Evolutionary conservation across 2,329 filamentous ascomycete genomes (phyloP), one percentile per base, ranked within the genome.

Genomic region (Cladosporium sp.): DNA sequence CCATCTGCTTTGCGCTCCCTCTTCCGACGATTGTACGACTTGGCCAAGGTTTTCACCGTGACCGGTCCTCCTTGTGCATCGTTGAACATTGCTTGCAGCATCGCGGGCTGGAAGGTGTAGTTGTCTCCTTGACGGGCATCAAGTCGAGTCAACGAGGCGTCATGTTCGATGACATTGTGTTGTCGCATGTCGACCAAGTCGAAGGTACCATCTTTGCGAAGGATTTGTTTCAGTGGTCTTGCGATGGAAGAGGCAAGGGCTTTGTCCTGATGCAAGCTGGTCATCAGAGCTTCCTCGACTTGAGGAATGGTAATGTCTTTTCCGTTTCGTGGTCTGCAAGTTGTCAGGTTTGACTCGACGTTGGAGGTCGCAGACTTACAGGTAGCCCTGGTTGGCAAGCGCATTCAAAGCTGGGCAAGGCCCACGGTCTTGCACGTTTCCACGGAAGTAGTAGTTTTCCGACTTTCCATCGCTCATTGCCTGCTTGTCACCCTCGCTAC

Each of bases 91-190:
- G 62, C 67, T 49, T 71, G 60, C 32, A 71, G 60, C 67, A 71
- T 70, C 10, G 61, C 61, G 4, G 65, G 68, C 56, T 71, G 68
- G 56, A 72, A 64, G 20, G 62, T 69, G 61, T 68, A 71, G 45
- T 72, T 72, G 56, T 71, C 68, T 15, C 69, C 70, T 34, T 72
- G 70, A 13, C 64, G 66, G 45, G 67, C 66, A 51, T 73, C 71
- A 6, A 71, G 64, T 13, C 70, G 64, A 2, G 69, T 71, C 54
- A 73, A 65, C 24, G 69, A 72, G 6, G 64, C 63, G 53, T 72
- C 71, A 61, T 73, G 71, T 60, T 73, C 71, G 42, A 73, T 64
- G 5, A 71, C 63, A 48, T 70, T 68, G 60, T 72, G 70, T 35
- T 61, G 63, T n/a, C 70, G 64, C 20, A 66, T 65, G 58, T 71